Base-by-base conservation (phyloP, 2,329 filamentous ascomycete genomes). In the Fusarium humuli region DNA sequence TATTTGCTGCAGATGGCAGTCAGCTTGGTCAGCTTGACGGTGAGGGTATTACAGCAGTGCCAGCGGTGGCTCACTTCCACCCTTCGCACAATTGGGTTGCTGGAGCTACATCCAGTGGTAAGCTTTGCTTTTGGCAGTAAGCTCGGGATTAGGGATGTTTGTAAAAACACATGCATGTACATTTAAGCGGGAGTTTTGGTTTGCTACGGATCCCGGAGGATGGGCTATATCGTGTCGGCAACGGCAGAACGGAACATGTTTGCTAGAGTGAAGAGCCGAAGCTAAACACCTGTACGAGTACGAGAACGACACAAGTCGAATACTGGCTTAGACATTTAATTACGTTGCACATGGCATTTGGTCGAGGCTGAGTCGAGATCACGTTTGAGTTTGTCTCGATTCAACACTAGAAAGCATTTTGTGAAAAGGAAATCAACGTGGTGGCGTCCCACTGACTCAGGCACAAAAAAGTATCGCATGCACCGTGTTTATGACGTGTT, bases 31-130 rank as follows among this genome's bases (percentile, higher is more conserved):
- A 98, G 79, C 80, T 97, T 1, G 94, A 91, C 2, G 94, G 94
- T 1, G 94, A 97, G 1, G 93, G 92, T 1, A 97, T 99, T 73
- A 97, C 94, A 1, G 96, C 96, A 9, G 96, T 99, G 6, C 96
- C 96, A 5, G 93, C 96, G 0, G 96, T 97, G 0, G 92, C 94
- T 0, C 92, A 94, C 52, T 96, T 98, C 74, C 96, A 99, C 79
- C 92, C 93, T 0, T 92, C 88, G 0, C 85, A 89, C 79, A 92
- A 98, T 76, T 99, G 96, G 96, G 91, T 99, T 37, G 94, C 92
- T 1, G 95, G 92, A 4, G 96, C 94, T 0, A 98, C 92, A 1
- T 94, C 92, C 0, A 97, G 93, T 77, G 96, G 96, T 4, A 98
- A 98, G 81, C 80, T 98, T 27, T 97, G 92, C 79, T 81, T 99